Evolutionary conservation across 176 grass and related monocot genomes (phyloP).

Genomic region (Oryza punctata): DNA sequence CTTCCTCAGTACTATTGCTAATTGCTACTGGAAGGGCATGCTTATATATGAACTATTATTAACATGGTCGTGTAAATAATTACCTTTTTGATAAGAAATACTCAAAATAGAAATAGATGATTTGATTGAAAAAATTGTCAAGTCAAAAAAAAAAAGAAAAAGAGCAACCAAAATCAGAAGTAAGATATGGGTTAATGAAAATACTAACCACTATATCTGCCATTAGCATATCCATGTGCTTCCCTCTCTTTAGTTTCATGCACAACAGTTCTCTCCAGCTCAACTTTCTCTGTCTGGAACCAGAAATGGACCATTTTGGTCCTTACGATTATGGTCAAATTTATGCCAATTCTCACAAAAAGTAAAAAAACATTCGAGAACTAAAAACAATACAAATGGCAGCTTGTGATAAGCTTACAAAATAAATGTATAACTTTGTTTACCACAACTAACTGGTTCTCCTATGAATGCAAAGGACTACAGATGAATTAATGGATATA

Average conservation of each 20-base stretch:
- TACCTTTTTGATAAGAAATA: neutral
- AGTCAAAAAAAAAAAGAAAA: conserved; percentile 13
- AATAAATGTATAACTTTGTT: neutral
- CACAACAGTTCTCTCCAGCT: conserved; percentile 90
- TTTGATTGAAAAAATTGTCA: neutral
- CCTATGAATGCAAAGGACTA: neutral
- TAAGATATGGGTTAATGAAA: conserved; percentile 22
- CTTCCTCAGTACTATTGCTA: neutral
- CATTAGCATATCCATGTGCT: conserved; percentile 48
- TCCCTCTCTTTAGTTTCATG: conserved; percentile 96
- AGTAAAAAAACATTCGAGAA: neutral
- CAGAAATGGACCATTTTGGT: conserved; percentile 40
- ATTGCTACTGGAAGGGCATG: neutral
- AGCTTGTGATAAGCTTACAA: neutral
- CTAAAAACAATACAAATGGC: conserved; percentile 3
- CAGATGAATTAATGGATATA: neutral
- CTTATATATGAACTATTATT: neutral
- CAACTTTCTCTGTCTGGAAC: conserved; percentile 93
- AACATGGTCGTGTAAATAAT: neutral
- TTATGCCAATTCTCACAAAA: neutral
- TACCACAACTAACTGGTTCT: conserved; percentile 4
- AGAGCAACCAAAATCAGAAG: neutral
- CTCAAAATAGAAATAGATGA: neutral
- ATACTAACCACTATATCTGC: conserved; percentile 91
- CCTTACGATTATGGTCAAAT: conserved; percentile 30